phyloP scores from a whole-genome alignment of 2,329 filamentous ascomycete genomes.

The Fusarium hainanense region DNA sequence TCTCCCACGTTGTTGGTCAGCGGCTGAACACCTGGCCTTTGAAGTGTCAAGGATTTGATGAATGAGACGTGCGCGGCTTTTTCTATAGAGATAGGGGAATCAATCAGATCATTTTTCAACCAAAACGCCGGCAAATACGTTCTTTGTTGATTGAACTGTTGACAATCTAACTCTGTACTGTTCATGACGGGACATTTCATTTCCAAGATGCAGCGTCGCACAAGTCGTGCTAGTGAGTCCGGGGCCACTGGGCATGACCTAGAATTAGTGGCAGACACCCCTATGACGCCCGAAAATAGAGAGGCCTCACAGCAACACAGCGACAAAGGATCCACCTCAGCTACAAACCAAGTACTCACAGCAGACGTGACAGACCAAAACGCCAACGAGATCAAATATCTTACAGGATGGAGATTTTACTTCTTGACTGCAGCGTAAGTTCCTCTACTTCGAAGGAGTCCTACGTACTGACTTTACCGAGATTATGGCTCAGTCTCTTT shows the following conservation, averaged over 20 bases:
- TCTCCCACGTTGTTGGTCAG: not conserved
- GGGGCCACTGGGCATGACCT: not conserved
- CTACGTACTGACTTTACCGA: not conserved
- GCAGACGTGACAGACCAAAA: not conserved
- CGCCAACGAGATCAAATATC: not conserved
- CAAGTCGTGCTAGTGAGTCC: not conserved
- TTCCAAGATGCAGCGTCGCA: not conserved
- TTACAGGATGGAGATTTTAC: not conserved
- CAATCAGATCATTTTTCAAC: not conserved
- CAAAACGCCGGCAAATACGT: accelerated
- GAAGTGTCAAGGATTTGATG: not conserved
- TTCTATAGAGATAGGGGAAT: too few species aligned
- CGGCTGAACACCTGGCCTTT: not conserved
- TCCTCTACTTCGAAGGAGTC: accelerated
- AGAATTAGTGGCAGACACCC: too few species aligned
- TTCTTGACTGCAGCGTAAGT: slow-evolving; percentile 1
- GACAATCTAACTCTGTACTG: not conserved
- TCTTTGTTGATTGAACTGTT: not conserved
- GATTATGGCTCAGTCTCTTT: slow-evolving; percentile 1
- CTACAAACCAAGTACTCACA: not conserved
- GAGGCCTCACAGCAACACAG: not conserved
- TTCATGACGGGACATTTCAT: not conserved
- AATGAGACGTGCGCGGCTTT: not conserved
- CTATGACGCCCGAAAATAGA: accelerated
- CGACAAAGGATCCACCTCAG: not conserved